Evolutionary conservation across 495 filamentous ascomycete species (phyloP).

Genomic region (Pyrenula massariospora): DNA sequence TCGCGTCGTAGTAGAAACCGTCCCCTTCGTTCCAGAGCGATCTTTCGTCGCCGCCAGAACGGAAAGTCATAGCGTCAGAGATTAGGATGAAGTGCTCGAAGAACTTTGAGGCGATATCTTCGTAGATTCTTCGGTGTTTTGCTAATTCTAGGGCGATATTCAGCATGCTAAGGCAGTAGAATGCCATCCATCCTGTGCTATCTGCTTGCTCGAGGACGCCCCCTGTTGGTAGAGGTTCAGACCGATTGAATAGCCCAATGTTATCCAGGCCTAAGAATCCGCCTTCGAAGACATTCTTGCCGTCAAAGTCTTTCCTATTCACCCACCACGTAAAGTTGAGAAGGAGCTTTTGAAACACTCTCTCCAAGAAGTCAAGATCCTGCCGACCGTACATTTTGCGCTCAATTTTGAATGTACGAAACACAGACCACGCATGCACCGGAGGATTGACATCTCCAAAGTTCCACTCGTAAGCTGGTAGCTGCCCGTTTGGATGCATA

Average conservation of each 20-base stretch:
- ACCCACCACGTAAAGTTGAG: constrained; percentile 99
- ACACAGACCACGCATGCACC: constrained; percentile 91
- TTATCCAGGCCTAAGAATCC: constrained; percentile 96
- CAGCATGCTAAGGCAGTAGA: constrained; percentile 89
- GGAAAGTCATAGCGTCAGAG: constrained; percentile 93
- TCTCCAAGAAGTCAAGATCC: constrained; percentile 88
- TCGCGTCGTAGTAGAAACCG: constrained; percentile 96
- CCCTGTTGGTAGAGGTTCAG: constrained; percentile 86
- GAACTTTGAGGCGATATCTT: constrained; percentile 97
- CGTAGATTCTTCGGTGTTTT: constrained; percentile 91
- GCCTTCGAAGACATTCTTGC: constrained; percentile 94
- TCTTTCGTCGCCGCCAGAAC: constrained; percentile 62
- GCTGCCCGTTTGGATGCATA: constrained; percentile 95
- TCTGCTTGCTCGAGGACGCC: constrained; percentile 92
- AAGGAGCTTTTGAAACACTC: constrained; percentile 91
- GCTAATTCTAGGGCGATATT: constrained; percentile 92
- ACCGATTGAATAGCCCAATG: constrained; percentile 96
- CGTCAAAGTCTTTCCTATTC: constrained; percentile 85
- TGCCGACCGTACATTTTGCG: constrained; percentile 91
- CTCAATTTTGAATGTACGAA: constrained; percentile 95
- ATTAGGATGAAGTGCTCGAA: constrained; percentile 98
- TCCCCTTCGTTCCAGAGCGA: constrained; percentile 94
- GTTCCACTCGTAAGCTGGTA: constrained; percentile 93
- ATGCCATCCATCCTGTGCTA: constrained; percentile 98
- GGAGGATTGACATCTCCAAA: constrained; percentile 96